A percentile compares a stretch with the other conserved stretches of the same genome.
phyloP scores from a whole-genome alignment of 2,329 filamentous ascomycete species.

The Neofusicoccum cordaticola region DNA sequence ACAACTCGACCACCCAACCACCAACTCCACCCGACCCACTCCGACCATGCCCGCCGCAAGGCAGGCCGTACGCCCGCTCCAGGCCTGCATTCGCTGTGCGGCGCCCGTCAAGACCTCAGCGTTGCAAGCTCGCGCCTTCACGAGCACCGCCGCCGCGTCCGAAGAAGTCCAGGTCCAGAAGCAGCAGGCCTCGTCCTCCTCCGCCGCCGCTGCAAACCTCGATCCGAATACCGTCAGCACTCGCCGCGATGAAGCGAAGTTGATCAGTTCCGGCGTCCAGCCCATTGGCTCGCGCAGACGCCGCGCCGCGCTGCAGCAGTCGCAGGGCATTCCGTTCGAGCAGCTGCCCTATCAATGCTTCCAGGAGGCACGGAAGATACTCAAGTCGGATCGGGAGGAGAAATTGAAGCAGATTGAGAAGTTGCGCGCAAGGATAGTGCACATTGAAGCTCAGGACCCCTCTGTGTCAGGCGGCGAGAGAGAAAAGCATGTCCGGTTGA shows the following conservation, averaged over 20 bases:
- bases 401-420: constrained; percentile 72
- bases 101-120: neutral
- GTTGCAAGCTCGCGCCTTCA: constrained; percentile 40
- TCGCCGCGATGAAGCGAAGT: constrained; percentile 61
- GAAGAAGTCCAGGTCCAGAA: constrained; percentile 43
- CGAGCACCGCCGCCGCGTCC: constrained; percentile 42
- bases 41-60: constrained; percentile 33
- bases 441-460: constrained; percentile 58
- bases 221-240: constrained; percentile 69
- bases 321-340: constrained; percentile 76
- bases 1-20: constrained; percentile 14
- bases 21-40: constrained; percentile 17
- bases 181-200: constrained; percentile 19
- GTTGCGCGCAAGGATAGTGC: constrained; percentile 66
- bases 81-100: constrained; percentile 26
- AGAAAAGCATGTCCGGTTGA: constrained; percentile 65
- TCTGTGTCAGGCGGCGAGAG: constrained; percentile 60
- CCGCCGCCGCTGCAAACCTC: constrained; percentile 30
- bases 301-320: constrained; percentile 56
- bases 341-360: constrained; percentile 96
- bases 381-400: constrained; percentile 74
- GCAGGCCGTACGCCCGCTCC: constrained; percentile 33
- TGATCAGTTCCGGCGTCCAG: constrained; percentile 65
- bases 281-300: constrained; percentile 84
- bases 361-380: constrained; percentile 85